Conservation (phyloP, 495 filamentous ascomycete species). For the Pseudoneurospora amorphoporcata region DNA sequence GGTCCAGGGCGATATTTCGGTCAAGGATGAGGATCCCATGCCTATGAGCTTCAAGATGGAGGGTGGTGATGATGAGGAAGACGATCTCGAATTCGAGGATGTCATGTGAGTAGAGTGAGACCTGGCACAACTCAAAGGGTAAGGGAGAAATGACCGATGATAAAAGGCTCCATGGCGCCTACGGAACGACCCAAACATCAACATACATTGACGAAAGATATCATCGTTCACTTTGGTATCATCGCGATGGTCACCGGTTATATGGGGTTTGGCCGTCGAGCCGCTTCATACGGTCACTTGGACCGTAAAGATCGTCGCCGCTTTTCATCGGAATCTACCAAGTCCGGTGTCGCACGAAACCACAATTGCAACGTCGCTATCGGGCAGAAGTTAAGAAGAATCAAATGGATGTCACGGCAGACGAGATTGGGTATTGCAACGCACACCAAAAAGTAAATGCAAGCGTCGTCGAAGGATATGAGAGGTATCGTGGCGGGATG, state of each 20-base stretch:
- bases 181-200: neutral
- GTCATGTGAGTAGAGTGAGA: slow-evolving; percentile 24
- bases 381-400: neutral
- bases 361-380: neutral
- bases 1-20: slow-evolving; percentile 30
- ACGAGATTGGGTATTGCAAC: neutral
- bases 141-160: neutral
- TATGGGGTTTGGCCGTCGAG: neutral
- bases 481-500: neutral
- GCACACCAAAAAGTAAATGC: neutral
- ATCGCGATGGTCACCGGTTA: neutral
- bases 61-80: slow-evolving; percentile 39
- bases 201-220: neutral
- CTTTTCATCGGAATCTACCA: neutral
- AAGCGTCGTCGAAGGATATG: neutral
- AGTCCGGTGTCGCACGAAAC: neutral
- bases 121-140: neutral
- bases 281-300: neutral
- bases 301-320: neutral
- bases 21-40: slow-evolving; percentile 27
- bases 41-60: slow-evolving; percentile 45
- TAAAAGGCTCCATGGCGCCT: neutral
- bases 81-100: slow-evolving; percentile 59
- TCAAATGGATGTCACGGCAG: neutral
- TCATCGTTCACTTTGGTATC: neutral